Percentiles rank a stretch among this genome's conserved stretches.
Evolutionary conservation across 495 filamentous ascomycete genomes (phyloP).

Genomic region (Aspergillus sparsus): DNA sequence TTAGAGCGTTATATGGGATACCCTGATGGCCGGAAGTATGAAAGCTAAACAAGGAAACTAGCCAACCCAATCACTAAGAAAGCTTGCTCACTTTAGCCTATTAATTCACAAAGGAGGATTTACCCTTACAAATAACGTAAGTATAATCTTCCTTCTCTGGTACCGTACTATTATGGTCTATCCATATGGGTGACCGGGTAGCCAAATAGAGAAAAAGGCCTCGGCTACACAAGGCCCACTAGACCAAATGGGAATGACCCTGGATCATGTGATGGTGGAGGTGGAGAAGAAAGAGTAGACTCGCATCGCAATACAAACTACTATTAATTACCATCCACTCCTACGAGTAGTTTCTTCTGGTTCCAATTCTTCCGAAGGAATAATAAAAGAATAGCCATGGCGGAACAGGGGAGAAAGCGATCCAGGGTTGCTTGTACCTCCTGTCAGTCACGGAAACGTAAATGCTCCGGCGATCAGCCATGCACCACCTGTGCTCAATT

Average conservation of each 20-base stretch:
- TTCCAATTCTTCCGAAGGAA: neutral
- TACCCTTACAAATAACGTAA: no score
- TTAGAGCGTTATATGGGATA: constrained; percentile 33
- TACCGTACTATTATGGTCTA: no score
- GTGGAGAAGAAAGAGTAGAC: neutral
- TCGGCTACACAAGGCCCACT: no score
- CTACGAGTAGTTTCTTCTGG: neutral
- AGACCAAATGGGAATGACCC: no score
- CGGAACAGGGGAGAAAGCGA: constrained; percentile 42
- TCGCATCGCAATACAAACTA: neutral
- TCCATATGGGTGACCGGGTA: no score
- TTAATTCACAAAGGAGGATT: no score
- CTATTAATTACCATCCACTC: no score
- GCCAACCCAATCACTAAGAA: no score
- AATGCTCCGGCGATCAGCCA: constrained; percentile 54
- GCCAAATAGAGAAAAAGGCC: no score
- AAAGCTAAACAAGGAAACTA: constrained; percentile 9
- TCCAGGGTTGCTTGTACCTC: constrained; percentile 52
- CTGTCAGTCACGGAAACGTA: constrained; percentile 55
- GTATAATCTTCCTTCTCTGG: no score
- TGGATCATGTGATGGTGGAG: neutral
- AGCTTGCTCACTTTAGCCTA: no score
- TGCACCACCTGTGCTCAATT: constrained; percentile 53
- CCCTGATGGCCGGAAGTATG: constrained; percentile 35
- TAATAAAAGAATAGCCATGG: constrained; percentile 25